Evolutionary conservation across 495 filamentous ascomycete genomes (phyloP), one percentile per base, ranked within the genome.

Genomic region (Chaetomium cochliodes): DNA sequence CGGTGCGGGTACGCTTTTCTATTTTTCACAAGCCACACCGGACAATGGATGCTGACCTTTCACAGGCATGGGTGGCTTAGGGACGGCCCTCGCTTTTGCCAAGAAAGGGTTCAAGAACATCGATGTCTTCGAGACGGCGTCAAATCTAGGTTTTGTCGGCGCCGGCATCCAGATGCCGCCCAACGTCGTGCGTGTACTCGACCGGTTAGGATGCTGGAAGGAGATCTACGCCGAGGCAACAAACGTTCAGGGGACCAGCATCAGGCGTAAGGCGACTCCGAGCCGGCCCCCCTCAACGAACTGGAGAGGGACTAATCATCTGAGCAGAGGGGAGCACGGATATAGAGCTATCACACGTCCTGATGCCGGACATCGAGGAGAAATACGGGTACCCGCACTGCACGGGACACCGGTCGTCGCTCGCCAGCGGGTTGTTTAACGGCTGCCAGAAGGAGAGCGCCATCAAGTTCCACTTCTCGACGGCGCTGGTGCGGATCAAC

Each of bases 81-180:
- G 89, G 49, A 82, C 76, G 53, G 89, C 90, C 51, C 82, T 93
- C 25, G 87, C 88, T 28, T 82, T 92, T 44, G 89, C 89, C 7
- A 86, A 88, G 73, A 83, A 85, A 72, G 90, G 88, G 16, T 92
- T 91, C 76, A 85, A 82, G 68, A 72, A 87, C 50, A 87, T 93
- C 71, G 80, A 88, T 58, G 85, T 93, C 50, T 93, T 85, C 69
- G 90, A 93, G 72, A 83, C 79, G 30, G 89, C 90, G 1, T 84
- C 87, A 20, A 87, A 89, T 62, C 78, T 93, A 3, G 90, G 90
- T 33, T 93, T 93, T 62, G 88, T 92, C 13, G 91, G 91, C 55
- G 90, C 90, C 8, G 90, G 90, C 30, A 91, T 93, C 68, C 90
- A 93, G 73, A 80, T 93, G 49, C 88, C 90, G 5, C 90, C 90